Evolutionary conservation across 768 basidiomycete species (phyloP).

Genomic region (Serendipita sp.): DNA sequence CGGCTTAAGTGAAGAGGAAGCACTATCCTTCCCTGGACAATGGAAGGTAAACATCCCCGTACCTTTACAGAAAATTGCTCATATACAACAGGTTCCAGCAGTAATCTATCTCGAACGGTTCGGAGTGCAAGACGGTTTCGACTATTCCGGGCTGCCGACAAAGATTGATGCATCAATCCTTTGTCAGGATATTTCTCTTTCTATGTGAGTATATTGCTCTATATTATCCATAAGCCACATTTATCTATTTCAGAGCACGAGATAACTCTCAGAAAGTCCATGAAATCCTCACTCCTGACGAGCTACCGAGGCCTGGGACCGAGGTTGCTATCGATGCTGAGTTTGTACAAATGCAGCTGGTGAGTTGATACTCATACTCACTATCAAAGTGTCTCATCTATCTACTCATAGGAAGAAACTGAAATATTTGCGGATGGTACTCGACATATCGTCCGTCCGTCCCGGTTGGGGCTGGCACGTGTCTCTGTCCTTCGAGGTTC

Average conservation of each 20-base stretch:
- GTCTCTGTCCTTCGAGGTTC: conserved; percentile 87
- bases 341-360: conserved; percentile 90
- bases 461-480: conserved; percentile 79
- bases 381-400: not conserved
- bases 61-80: conserved; percentile 10
- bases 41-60: conserved; percentile 67
- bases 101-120: conserved; percentile 78
- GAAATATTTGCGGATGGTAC: conserved; percentile 91
- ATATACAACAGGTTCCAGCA: conserved; percentile 47
- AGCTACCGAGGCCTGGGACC: conserved; percentile 73
- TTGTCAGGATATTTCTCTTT: conserved; percentile 75
- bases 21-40: conserved; percentile 64
- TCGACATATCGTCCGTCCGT: conserved; percentile 81
- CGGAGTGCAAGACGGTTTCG: conserved; percentile 40
- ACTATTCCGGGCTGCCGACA: conserved; percentile 48
- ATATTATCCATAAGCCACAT: not conserved
- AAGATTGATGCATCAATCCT: conserved; percentile 59
- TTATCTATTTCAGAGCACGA: conserved; percentile 40
- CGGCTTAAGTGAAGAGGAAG: conserved; percentile 73
- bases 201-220: conserved; percentile 35
- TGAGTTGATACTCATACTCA: conserved; percentile 14
- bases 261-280: conserved; percentile 62
- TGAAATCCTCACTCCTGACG: conserved; percentile 48
- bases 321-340: conserved; percentile 93
- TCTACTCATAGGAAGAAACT: conserved; percentile 58